Evolutionary conservation across 305 asterid species (phyloP).

Genomic region (Solanum hybrid): DNA sequence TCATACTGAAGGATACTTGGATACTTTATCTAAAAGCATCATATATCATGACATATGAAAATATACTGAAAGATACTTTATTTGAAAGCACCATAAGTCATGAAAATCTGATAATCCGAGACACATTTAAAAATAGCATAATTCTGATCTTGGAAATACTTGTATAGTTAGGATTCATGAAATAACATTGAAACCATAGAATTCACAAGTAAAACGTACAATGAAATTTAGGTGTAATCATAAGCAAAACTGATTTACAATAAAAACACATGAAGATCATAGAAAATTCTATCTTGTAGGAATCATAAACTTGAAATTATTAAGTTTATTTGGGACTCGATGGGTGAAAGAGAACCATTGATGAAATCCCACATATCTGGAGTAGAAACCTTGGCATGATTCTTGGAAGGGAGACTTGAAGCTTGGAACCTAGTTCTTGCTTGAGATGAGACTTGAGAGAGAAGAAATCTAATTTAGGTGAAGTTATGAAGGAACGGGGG

Average conservation of each 20-base stretch:
- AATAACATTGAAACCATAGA: neutral
- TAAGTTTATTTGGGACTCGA: neutral
- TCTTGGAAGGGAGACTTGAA: neutral
- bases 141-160: neutral
- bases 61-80: neutral
- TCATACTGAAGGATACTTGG: neutral
- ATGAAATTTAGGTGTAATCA: no score
- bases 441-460: no score
- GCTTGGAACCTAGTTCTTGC: no score
- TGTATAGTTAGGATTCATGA: neutral
- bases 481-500: neutral
- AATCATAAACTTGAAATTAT: neutral
- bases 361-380: neutral
- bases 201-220: neutral
- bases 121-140: no score
- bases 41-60: neutral
- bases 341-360: neutral
- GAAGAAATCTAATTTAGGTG: neutral
- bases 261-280: neutral
- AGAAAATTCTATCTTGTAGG: neutral
- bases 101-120: neutral
- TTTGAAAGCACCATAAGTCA: neutral
- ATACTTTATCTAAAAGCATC: neutral
- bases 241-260: neutral
- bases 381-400: neutral